Percentiles rank a stretch among this genome's conserved stretches.
Conservation (phyloP, 2,329 filamentous ascomycete genomes). For the Fusarium protoensiforme region DNA sequence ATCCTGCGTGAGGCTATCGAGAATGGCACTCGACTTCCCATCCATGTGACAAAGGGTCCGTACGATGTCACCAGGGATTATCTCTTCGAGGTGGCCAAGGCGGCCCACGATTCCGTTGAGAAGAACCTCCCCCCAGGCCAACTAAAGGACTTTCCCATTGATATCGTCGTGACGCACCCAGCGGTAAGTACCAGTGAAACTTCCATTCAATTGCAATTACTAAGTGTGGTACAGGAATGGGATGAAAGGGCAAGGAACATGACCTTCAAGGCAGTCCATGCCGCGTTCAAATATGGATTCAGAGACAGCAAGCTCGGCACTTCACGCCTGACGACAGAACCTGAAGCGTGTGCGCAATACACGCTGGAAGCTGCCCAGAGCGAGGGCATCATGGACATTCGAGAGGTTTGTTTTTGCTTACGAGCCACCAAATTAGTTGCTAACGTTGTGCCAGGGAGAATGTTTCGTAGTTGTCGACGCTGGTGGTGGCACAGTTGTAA, state of each 20-base stretch:
- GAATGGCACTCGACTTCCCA: background rate
- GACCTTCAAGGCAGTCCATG: constrained; percentile 21
- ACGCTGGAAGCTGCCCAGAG: constrained; percentile 7
- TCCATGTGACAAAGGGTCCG: constrained; percentile 14
- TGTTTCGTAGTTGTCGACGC: constrained; percentile 28
- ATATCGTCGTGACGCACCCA: constrained; percentile 22
- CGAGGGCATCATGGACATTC: background rate
- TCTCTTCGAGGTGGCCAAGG: constrained; percentile 5
- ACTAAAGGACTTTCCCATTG: constrained; percentile 14
- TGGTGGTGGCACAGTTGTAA: constrained; percentile 26
- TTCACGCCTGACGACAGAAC: constrained; percentile 12
- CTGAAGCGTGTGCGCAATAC: constrained; percentile 27
- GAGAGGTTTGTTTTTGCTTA: background rate
- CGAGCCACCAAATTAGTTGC: background rate
- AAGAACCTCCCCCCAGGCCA: background rate
- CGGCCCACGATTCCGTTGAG: constrained; percentile 10
- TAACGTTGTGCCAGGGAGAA: background rate
- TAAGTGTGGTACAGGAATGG: constrained; percentile 7
- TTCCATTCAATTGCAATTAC: accelerated
- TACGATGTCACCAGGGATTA: constrained; percentile 24
- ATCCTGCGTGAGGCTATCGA: background rate
- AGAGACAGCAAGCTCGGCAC: background rate
- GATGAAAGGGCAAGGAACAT: constrained; percentile 16
- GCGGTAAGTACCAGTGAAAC: background rate
- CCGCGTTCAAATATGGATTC: constrained; percentile 12